Percentiles rank a stretch among this genome's conserved stretches.
Conservation (phyloP, 179 eudicot genomes). For the Beta macrorhiza region DNA sequence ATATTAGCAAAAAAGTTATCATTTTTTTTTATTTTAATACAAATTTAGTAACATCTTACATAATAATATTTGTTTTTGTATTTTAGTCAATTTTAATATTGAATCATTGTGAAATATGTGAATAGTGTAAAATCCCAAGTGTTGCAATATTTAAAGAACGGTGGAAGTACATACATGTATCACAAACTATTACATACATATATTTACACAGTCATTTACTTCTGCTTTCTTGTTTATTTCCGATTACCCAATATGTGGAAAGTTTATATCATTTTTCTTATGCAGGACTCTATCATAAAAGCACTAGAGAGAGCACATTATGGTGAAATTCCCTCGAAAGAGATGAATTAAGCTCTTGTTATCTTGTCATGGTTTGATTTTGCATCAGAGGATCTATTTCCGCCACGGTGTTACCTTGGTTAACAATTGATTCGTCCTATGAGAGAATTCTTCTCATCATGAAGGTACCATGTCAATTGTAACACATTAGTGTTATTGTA, state of each 20-base stretch:
- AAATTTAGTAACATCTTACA: no score
- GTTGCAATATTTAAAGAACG: neutral
- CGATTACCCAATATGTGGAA: neutral
- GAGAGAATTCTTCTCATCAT: neutral
- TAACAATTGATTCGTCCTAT: neutral
- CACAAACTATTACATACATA: neutral
- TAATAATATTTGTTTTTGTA: no score
- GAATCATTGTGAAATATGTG: no score
- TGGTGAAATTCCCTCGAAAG: neutral
- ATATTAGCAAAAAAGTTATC: no score
- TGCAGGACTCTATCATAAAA: neutral
- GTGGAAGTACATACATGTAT: neutral
- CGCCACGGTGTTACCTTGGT: neutral
- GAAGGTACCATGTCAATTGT: neutral
- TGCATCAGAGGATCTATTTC: neutral
- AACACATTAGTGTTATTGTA: neutral
- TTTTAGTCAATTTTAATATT: no score
- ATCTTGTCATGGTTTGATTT: neutral
- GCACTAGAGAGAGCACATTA: slow-evolving; percentile 3
- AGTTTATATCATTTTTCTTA: neutral
- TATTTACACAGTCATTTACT: neutral
- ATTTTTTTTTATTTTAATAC: no score
- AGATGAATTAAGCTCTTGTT: neutral
- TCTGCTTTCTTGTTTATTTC: neutral
- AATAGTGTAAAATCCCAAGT: no score